Base-by-base conservation (phyloP, 2,329 filamentous ascomycete genomes). In the Hypoxylon rubiginosum region DNA sequence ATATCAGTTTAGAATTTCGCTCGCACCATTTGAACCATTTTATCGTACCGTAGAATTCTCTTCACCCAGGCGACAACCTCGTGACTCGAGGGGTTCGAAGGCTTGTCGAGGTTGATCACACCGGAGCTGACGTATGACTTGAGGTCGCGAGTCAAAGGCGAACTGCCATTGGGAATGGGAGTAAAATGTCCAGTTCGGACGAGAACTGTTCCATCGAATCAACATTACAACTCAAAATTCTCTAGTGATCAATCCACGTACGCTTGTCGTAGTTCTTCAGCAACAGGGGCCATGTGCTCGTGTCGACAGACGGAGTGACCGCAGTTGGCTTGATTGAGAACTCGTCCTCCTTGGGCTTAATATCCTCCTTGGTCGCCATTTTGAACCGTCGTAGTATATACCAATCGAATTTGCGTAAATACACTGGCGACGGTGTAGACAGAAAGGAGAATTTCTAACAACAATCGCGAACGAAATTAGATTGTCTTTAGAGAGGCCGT, bases 11-110 rank as follows among this genome's bases (percentile, higher is more conserved):
- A 13, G 4, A 24, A 41, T 26, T 32, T 32, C 24, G n/a, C 6
- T 32, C 10, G 21, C 4, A 24, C 21, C 8, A 48, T 45, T 45
- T 32, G 13, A 2, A 48, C 13, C 39, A 6, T 11, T 3, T n/a
- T 30, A 77, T 13, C 82, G 71, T 88, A 94, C 91, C 92, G 91
- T 61, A 99, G 87, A 76, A 98, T 98, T 75, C 95, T 91, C 91
- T 99, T 99, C 75, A 98, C 92, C 96, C 96, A 99, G 72, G 96
- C 95, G 78, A 99, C 96, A 72, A 99, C 96, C 86, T 99, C 96
- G 87, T 99, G 96, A 77, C 92, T 96, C 73, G 94, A 97, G 58
- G 95, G 95, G 85, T 99, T 99, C 57, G 94, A 97, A 62, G 95
- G 96, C 85, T 97, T 97, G 84, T 97, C 93, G 74, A 97, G 90